Evolutionary conservation across 2,329 filamentous ascomycete species (phyloP), one percentile per base, ranked within the genome.

Genomic region (Pseudocercospora eumusae): DNA sequence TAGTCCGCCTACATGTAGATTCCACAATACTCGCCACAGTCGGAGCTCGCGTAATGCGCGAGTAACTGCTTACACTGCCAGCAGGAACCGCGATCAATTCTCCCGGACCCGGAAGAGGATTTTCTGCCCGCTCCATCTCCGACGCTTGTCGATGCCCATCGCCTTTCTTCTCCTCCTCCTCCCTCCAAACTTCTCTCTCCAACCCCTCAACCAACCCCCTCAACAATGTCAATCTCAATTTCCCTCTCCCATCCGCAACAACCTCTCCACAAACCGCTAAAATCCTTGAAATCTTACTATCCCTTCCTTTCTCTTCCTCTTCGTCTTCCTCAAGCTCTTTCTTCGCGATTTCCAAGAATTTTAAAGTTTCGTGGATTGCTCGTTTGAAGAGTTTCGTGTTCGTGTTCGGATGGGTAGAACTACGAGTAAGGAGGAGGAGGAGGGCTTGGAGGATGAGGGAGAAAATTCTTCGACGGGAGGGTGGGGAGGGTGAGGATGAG

Each of bases 111-210:
- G 15, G 13, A 5, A 6, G n/a, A n/a, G 13, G 33, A n/a, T 36
- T 5, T 15, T n/a, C 5, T 36, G 33, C n/a, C n/a, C n/a, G n/a
- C n/a, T n/a, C n/a, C n/a, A n/a, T n/a, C n/a, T n/a, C n/a, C n/a
- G n/a, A n/a, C n/a, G n/a, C n/a, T n/a, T n/a, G n/a, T n/a, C n/a
- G n/a, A n/a, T n/a, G n/a, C n/a, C n/a, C n/a, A n/a, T n/a, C n/a
- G n/a, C 47, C 40, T 66, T 57, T 20, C 50, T 57, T 52, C 42
- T 55, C 25, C 57, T 60, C 20, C 10, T 53, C n/a, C 13, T n/a
- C 62, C 20, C 10, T 53, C n/a, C 13, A n/a, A 9, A 61, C 0
- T 10, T 63, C 60, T n/a, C n/a, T 20, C 2, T 23, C 15, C 27
- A 66, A 31, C 25, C 33, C 27, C 2, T 28, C 40, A 40, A 49